Conservation (phyloP, 768 basidiomycete genomes). For the Pisolithus orientalis region DNA sequence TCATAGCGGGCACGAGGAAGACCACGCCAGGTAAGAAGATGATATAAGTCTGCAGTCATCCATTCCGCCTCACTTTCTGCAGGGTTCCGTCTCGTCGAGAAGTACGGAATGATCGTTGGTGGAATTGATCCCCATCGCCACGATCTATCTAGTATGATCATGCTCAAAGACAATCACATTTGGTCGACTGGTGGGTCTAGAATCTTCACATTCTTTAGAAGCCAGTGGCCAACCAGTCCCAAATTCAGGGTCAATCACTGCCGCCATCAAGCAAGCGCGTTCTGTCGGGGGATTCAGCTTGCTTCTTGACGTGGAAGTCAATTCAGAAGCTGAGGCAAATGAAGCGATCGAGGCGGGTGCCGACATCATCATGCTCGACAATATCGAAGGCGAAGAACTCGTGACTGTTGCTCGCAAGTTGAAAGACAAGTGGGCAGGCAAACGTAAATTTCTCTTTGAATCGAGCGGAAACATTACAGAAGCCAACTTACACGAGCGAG, state of each 20-base stretch:
- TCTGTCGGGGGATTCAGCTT: conserved; percentile 87
- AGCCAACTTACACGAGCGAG: conserved; percentile 69
- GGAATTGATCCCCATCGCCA: conserved; percentile 94
- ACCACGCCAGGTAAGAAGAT: conserved; percentile 72
- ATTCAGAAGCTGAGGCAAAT: conserved; percentile 82
- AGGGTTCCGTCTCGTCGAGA: conserved; percentile 96
- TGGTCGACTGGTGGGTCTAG: conserved; percentile 78
- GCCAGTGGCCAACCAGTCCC: conserved; percentile 2
- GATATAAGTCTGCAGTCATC: not conserved
- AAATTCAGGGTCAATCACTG: conserved; percentile 74
- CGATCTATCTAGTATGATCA: conserved; percentile 98
- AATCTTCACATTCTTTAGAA: not conserved
- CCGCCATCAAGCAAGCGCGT: conserved; percentile 81
- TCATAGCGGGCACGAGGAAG: conserved; percentile 93
- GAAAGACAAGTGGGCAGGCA: conserved; percentile 73
- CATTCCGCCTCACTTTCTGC: conserved; percentile 1
- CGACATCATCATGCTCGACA: conserved; percentile 94
- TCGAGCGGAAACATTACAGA: conserved; percentile 95
- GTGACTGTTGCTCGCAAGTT: conserved; percentile 60
- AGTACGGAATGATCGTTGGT: conserved; percentile 97
- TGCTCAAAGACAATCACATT: conserved; percentile 99
- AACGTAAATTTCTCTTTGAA: conserved; percentile 85
- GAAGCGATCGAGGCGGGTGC: conserved; percentile 97
- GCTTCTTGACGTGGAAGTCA: conserved; percentile 90
- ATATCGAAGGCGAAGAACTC: conserved; percentile 76